phyloP scores from a whole-genome alignment of 2,329 filamentous ascomycete species.

The Penicillium brevicompactum region DNA sequence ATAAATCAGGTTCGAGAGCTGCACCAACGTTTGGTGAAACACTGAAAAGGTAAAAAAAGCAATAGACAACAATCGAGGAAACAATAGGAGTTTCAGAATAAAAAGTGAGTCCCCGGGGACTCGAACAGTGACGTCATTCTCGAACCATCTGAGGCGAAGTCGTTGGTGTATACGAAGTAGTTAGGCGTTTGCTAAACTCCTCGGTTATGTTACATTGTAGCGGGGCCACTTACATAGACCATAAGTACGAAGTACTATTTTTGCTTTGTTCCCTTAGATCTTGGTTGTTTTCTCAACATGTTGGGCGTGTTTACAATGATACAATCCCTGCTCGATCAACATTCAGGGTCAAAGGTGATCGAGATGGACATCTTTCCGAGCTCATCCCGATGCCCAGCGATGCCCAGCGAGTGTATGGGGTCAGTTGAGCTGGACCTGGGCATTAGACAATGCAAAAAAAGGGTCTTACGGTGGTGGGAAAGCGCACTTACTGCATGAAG shows the following conservation, averaged over 20 bases:
- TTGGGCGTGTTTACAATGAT: not conserved
- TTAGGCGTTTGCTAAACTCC: not conserved
- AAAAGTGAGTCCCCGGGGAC: not conserved
- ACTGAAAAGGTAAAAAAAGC: not conserved
- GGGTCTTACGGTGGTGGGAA: not conserved
- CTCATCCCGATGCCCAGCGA: not conserved
- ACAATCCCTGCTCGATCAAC: not conserved
- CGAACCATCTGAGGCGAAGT: too few species aligned
- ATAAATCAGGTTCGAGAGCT: not conserved
- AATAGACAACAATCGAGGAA: not conserved
- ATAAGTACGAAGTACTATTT: not conserved
- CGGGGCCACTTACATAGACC: not conserved
- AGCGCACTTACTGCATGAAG: not conserved
- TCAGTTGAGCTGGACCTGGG: not conserved
- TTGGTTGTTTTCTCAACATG: not conserved
- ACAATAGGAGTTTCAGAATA: constrained; percentile 1
- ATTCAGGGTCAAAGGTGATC: not conserved
- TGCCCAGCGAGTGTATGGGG: not conserved
- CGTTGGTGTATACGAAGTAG: not conserved
- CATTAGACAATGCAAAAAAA: not conserved
- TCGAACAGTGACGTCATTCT: not conserved
- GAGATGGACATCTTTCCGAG: not conserved
- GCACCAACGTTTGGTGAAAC: constrained; percentile 2
- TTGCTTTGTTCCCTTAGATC: not conserved
- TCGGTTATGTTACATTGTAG: not conserved